Base-by-base conservation (phyloP, 73 alveolate genomes). In the Tetrahymena borealis region DNA sequence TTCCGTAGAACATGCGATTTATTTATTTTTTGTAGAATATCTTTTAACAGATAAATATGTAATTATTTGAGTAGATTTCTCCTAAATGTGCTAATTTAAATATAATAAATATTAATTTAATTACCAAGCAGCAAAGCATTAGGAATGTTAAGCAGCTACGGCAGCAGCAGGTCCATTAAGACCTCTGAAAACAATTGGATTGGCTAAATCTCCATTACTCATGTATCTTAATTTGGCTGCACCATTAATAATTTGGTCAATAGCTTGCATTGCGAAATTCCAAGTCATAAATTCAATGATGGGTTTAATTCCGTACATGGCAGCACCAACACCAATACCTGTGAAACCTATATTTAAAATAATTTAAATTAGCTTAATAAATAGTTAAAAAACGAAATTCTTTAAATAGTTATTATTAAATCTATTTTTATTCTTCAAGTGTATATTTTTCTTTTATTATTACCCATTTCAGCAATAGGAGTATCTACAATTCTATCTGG, bases 261-360 rank as follows among this genome's bases (percentile, higher is more conserved):
- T 97, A 39, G 98, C 97, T 91, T 97, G 95, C 94, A 97, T 95
- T 11, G 99, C 98, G 95, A 97, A 97, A 90, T 97, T 97, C 95
- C 94, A 96, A 32, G 98, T 97, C 99, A 97, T 97, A 94, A 96
- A 97, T 90, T 97, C 99, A 37, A 97, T 93, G 16, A 97, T 97
- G 40, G 99, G 99, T 91, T 96, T 96, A 8, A 96, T 91, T 12
- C 99, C 99, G 79, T 93, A 93, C 91, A 96, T 94, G 10, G 98
- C 97, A n/a, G 99, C 98, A 60, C 99, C 99, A 13, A 96, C 98
- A 39, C 98, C 98, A 38, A 97, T 91, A 36, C 99, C 99, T n/a
- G 99, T 97, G 93, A 97, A 97, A 36, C 99, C 99, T 32, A 97
- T 2, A 13, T 6, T 60, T 60, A 24, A 15, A 10, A 60, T 24